phyloP scores from a whole-genome alignment of 345 rosid species.

The Gossypium stocksii region DNA sequence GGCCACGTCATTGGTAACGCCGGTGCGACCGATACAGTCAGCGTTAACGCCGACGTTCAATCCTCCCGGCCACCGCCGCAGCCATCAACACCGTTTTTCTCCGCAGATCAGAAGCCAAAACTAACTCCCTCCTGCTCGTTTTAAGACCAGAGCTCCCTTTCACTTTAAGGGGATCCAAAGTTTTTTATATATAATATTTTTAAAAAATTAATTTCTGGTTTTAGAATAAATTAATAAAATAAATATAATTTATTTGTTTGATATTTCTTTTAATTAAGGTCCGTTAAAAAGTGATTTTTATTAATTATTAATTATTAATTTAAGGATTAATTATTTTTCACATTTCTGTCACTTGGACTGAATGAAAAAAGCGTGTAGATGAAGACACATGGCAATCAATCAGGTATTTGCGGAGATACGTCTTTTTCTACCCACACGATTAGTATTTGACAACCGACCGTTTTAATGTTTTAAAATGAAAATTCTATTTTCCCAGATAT shows the following conservation, averaged over 20 bases:
- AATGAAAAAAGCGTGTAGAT: background rate
- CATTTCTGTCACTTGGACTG: background rate
- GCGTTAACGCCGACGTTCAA: background rate
- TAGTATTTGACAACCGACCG: background rate
- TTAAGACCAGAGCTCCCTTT: slow-evolving; percentile 2
- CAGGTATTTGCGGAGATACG: background rate
- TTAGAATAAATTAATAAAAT: background rate
- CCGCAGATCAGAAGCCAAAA: slow-evolving; percentile 8
- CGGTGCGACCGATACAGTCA: slow-evolving; percentile 9
- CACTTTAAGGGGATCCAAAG: slow-evolving; percentile 49
- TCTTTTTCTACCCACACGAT: background rate
- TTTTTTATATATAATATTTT: background rate
- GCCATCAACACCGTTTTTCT: slow-evolving; percentile 9
- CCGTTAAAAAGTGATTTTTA: background rate
- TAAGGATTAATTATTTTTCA: background rate
- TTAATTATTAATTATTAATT: background rate
- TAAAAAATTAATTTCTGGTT: background rate
- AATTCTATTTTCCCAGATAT: no score
- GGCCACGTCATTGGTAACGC: background rate
- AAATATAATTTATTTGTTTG: background rate
- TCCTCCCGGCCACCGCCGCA: background rate
- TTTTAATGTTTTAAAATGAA: no score
- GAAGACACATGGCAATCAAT: background rate
- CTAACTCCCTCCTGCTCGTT: background rate
- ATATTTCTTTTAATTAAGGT: background rate